Conservation (phyloP, 768 basidiomycete species). For the Auricularia heimuer region DNA sequence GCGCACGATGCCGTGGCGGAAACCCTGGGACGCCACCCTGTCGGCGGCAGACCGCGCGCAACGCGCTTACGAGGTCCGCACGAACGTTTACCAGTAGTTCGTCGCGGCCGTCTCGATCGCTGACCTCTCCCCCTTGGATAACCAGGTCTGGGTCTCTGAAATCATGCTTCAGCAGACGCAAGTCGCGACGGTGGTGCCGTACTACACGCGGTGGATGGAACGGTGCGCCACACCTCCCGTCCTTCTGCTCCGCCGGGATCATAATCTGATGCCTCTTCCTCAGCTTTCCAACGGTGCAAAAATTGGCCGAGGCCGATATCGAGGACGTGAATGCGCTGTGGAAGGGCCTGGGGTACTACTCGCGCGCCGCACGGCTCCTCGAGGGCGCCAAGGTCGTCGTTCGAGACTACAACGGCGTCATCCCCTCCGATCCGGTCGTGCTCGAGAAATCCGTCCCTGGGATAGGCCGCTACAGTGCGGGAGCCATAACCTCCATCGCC, state of each 20-base stretch:
- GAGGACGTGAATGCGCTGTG: constrained; percentile 84
- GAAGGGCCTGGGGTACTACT: constrained; percentile 91
- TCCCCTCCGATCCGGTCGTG: constrained; percentile 72
- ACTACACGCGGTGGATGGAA: constrained; percentile 82
- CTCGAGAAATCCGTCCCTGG: constrained; percentile 81
- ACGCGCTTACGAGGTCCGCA: constrained; percentile 78
- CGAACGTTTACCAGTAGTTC: background rate
- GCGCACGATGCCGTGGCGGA: constrained; percentile 91
- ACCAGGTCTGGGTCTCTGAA: constrained; percentile 80
- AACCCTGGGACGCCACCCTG: constrained; percentile 44
- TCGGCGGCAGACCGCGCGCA: constrained; percentile 61
- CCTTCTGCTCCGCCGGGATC: background rate
- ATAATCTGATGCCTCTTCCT: background rate
- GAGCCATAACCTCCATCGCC: constrained; percentile 77
- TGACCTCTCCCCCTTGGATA: no score
- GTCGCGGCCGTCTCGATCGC: background rate
- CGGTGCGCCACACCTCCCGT: constrained; percentile 35
- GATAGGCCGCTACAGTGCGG: constrained; percentile 83
- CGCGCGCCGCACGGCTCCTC: constrained; percentile 72
- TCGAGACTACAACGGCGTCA: constrained; percentile 48
- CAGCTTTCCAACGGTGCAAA: constrained; percentile 74
- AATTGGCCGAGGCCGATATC: constrained; percentile 61
- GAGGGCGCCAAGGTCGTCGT: constrained; percentile 76
- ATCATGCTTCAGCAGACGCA: constrained; percentile 98
- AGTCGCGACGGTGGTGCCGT: constrained; percentile 86